Evolutionary conservation across 2,329 filamentous ascomycete species (phyloP), one percentile per base, ranked within the genome.

Genomic region (Phyllosticta citriasiana): DNA sequence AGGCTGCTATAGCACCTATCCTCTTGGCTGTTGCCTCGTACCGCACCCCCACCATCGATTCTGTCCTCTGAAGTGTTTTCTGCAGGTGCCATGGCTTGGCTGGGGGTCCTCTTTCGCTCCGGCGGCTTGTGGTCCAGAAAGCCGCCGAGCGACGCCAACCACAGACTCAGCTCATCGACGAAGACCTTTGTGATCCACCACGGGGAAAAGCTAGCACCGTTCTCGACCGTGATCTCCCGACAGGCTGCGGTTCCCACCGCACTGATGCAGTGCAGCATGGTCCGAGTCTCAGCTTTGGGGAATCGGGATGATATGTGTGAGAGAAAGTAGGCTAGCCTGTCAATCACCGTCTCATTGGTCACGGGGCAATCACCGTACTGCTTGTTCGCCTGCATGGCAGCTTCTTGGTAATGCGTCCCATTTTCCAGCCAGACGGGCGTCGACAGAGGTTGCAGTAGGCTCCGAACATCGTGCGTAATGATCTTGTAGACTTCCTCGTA

Each of bases 171-270:
- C 76, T 97, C 93, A 69, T 97, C 92, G 58, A 97, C 84, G 81
- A 93, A 97, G 62, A 93, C 92, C 72, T 97, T 96, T 3, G 91
- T 91, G 62, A 97, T 89, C 89, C 89, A 94, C 91, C 91, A 95
- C 5, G 88, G 87, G n/a, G 89, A 88, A 69, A 93, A 95, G 69
- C 88, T 92, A 70, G 87, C 85, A 19, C 88, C 88, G 65, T 88
- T 86, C 51, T 84, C 81, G 57, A 94, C 85, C 0, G 89, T 94
- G 62, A 95, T 82, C 67, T 95, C 91, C 60, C 90, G 82, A 78
- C 94, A 84, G 19, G 89, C 87, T 22, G 88, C 85, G 7, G 88
- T 90, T 12, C 89, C 87, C 24, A 94, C 79, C 25, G 86, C 82
- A 67, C 90, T 87, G 51, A 93, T 86, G 65, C 86, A 90, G 74